Evolutionary conservation across 2,329 filamentous ascomycete genomes (phyloP), one percentile per base, ranked within the genome.

Genomic region (Colletotrichum graminicola): DNA sequence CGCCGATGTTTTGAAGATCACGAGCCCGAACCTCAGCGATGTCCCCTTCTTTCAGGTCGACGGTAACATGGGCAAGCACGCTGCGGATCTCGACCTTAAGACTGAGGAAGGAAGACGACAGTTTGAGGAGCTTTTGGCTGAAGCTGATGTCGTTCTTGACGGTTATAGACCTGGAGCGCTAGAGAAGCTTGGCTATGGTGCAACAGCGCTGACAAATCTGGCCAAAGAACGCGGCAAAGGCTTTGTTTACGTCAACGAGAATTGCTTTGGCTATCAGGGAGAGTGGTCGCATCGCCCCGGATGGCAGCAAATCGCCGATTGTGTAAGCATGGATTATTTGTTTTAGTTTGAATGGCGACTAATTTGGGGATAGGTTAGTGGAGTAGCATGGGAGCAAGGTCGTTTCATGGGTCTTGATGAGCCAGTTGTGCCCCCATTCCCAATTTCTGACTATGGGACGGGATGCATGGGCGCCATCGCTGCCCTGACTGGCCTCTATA

Each of bases 221-320:
- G 87, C 88, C 0, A 81, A 84, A 67, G 79, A 83, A 69, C 84
- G 90, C 23, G 85, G 87, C 4, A 89, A 86, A 76, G 91, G 91
- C 1, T 87, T 91, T 43, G 85, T 93, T 8, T 92, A 92, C 75
- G 89, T 93, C 10, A 87, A 88, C 43, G 91, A 94, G 78, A 90
- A 93, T 77, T 93, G 91, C 77, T 93, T 93, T 75, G 92, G 92
- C 0, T 89, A 84, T 23, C 69, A 79, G 6, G 82, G 81, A 2
- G 88, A 91, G 70, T 93, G 91, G 91, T 85, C 88, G 1, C 80
- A 82, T 10, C 84, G 91, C 4, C 87, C 90, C 6, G 91, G 91
- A 8, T 93, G 91, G 91, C 91, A 92, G 76, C 90, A 92, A 75
- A 92, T 92, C 74, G 90, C 90, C 21, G 91, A 93, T 77, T 91